These are phyloP conservation scores for Lichtheimia ornata DNA, from an alignment of 371 early-diverging fungal species.

Conservation along the genomic window DNA sequence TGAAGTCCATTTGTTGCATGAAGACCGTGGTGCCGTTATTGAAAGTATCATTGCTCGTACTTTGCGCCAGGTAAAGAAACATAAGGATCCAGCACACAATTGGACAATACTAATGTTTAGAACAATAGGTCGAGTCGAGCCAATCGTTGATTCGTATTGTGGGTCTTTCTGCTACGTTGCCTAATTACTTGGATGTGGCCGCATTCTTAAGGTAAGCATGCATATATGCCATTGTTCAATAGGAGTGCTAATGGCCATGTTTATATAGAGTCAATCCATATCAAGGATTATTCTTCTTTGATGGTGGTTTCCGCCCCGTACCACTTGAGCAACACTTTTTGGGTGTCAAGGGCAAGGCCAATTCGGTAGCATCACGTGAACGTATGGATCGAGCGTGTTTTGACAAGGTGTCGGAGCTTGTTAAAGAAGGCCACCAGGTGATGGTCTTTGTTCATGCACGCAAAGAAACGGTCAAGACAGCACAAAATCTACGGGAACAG, in stretches of 20 bases:
- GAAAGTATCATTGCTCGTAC: conserved; percentile 98
- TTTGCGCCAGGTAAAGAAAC: conserved; percentile 68
- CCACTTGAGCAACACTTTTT: conserved; percentile 96
- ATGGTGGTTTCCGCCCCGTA: conserved; percentile 91
- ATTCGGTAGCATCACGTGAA: conserved; percentile 59
- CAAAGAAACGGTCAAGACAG: conserved; percentile 94
- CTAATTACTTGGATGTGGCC: conserved; percentile 98
- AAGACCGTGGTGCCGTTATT: conserved; percentile 97
- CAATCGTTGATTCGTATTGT: conserved; percentile 97
- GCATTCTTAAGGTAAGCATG: conserved; percentile 73
- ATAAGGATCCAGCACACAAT: neutral
- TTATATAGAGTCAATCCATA: conserved; percentile 79
- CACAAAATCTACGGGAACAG: conserved; percentile 79
- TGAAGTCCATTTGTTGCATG: conserved; percentile 99
- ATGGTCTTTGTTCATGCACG: conserved; percentile 99
- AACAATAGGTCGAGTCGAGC: conserved; percentile 73
- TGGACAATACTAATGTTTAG: neutral
- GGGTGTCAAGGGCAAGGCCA: conserved; percentile 90
- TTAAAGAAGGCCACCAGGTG: conserved; percentile 90
- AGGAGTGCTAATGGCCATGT: neutral
- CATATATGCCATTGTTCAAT: neutral
- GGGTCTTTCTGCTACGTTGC: conserved; percentile 99
- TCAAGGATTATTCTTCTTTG: conserved; percentile 96
- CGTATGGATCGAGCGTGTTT: conserved; percentile 86
- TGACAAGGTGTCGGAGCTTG: conserved; percentile 77